Evolutionary conservation across 805 yeast species (phyloP).

Genomic region (Wickerhamomyces hampshirensis): DNA sequence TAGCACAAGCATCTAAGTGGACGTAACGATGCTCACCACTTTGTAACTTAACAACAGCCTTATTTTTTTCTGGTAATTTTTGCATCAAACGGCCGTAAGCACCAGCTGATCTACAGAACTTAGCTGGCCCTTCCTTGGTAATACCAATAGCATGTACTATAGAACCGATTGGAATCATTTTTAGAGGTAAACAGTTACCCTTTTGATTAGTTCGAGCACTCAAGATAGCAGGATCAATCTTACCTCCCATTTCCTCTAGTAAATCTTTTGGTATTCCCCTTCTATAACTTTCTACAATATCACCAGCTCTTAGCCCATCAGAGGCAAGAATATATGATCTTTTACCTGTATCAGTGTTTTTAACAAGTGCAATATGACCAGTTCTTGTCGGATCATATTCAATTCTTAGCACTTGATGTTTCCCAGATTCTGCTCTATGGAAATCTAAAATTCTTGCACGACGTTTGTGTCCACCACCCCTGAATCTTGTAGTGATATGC

Average conservation of each 20-base stretch:
- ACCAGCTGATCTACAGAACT: slow-evolving; percentile 92
- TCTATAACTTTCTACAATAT: slow-evolving; percentile 83
- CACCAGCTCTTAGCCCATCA: slow-evolving; percentile 92
- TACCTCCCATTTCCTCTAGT: slow-evolving; percentile 82
- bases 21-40: slow-evolving; percentile 94
- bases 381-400: slow-evolving; percentile 96
- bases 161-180: slow-evolving; percentile 93
- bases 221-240: slow-evolving; percentile 85
- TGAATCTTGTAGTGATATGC: slow-evolving; percentile 83
- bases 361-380: slow-evolving; percentile 84
- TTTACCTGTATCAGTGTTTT: slow-evolving; percentile 56
- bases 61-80: slow-evolving; percentile 63
- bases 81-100: slow-evolving; percentile 84
- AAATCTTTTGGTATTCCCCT: slow-evolving; percentile 78
- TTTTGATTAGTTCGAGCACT: slow-evolving; percentile 82
- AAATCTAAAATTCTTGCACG: slow-evolving; percentile 82
- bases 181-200: slow-evolving; percentile 91
- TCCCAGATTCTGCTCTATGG: slow-evolving; percentile 60
- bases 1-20: slow-evolving; percentile 82
- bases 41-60: slow-evolving; percentile 76
- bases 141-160: slow-evolving; percentile 85
- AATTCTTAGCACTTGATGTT: slow-evolving; percentile 75
- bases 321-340: slow-evolving; percentile 83
- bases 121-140: slow-evolving; percentile 71
- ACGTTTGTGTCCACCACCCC: slow-evolving; percentile 96